Conservation (phyloP, 192 early-diverging fungal species). For the Phycomyces blakesleeanus region DNA sequence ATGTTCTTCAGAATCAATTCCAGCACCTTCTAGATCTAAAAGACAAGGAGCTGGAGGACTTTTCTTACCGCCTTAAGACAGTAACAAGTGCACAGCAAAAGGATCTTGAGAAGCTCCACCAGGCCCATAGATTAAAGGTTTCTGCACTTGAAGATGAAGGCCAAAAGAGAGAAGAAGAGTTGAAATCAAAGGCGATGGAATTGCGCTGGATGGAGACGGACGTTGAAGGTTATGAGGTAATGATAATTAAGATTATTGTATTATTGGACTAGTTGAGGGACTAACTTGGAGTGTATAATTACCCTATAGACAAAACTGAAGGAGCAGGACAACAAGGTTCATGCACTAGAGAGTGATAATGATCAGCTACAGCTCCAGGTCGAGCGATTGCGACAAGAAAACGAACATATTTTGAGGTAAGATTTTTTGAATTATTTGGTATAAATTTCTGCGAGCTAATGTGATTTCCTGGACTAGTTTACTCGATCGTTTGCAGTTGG, state of each 20-base stretch:
- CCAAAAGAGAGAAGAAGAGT: slow-evolving; percentile 24
- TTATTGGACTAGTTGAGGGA: background rate
- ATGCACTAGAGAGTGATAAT: slow-evolving; percentile 3
- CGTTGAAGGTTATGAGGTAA: slow-evolving; percentile 34
- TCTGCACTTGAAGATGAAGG: slow-evolving; percentile 23
- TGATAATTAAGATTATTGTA: background rate
- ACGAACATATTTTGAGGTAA: slow-evolving; percentile 6
- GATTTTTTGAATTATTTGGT: background rate
- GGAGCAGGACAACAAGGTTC: slow-evolving; percentile 8
- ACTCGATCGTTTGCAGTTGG: slow-evolving; percentile 6
- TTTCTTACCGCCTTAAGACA: slow-evolving; percentile 10
- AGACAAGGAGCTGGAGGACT: slow-evolving; percentile 31
- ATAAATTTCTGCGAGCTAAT: background rate
- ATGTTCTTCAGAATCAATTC: slow-evolving; percentile 28
- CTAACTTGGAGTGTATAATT: background rate
- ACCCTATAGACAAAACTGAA: slow-evolving; percentile 8
- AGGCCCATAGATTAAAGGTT: slow-evolving; percentile 19
- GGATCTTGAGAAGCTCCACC: slow-evolving; percentile 15
- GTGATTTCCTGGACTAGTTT: background rate
- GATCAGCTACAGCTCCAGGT: slow-evolving; percentile 3
- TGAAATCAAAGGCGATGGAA: slow-evolving; percentile 35
- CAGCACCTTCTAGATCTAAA: slow-evolving; percentile 18
- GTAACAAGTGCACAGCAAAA: slow-evolving; percentile 20
- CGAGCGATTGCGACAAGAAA: slow-evolving; percentile 2
- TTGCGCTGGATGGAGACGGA: slow-evolving; percentile 38